Evolutionary conservation across 2,329 filamentous ascomycete genomes (phyloP).

Genomic region (Aspergillus proliferans): DNA sequence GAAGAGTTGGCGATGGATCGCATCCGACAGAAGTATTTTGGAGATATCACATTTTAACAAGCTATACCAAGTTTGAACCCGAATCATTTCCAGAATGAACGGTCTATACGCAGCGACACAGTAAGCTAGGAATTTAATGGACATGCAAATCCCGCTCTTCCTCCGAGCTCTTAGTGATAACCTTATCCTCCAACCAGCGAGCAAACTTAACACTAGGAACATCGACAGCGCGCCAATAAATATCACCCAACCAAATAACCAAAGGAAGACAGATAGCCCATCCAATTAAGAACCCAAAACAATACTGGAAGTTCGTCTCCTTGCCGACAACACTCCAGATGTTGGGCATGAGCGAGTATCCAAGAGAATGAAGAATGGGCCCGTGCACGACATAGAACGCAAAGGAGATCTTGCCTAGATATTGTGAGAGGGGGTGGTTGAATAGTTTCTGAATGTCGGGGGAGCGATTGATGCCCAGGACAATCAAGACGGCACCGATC

Average conservation of each 20-base stretch:
- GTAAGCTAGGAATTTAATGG: conserved; percentile 3
- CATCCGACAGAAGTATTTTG: conserved; percentile 32
- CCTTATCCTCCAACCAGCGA: conserved; percentile 41
- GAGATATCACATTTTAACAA: conserved; percentile 2
- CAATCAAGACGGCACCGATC: conserved; percentile 37
- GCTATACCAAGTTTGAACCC: no score
- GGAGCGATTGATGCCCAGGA: conserved; percentile 38
- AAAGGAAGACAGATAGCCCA: conserved; percentile 35
- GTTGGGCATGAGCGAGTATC: conserved; percentile 38
- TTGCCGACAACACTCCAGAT: conserved; percentile 37
- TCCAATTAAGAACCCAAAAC: conserved; percentile 34
- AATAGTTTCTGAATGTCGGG: conserved; percentile 37
- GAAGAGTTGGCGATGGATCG: conserved; percentile 37
- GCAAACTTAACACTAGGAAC: conserved; percentile 46
- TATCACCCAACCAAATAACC: conserved; percentile 51
- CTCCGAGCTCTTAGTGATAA: conserved; percentile 17
- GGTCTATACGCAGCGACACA: neutral
- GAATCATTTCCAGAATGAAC: neutral
- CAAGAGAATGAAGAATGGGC: conserved; percentile 38
- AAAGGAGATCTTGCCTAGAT: conserved; percentile 44
- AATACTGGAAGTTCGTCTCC: conserved; percentile 33
- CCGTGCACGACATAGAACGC: conserved; percentile 45
- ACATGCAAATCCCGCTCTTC: conserved; percentile 2
- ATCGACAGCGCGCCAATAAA: conserved; percentile 56
- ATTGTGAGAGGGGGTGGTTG: conserved; percentile 36